Conservation (phyloP, 352 stramenopile species). For the Phytopythium montanum region DNA sequence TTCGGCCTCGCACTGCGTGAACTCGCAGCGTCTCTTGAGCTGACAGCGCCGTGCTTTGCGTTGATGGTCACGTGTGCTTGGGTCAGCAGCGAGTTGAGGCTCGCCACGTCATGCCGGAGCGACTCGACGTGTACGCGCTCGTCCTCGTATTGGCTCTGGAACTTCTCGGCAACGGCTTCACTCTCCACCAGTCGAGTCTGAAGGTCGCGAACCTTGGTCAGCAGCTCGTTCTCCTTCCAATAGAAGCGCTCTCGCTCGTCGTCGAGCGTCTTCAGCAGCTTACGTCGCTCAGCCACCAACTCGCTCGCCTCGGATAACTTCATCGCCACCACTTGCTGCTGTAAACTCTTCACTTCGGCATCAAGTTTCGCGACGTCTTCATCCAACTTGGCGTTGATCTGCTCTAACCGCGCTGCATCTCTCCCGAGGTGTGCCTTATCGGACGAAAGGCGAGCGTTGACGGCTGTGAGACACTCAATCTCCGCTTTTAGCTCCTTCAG, state of each 20-base stretch:
- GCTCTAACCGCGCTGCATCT: conserved; percentile 18
- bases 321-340: conserved; percentile 50
- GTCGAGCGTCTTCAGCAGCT: conserved; percentile 44
- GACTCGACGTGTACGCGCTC: conserved; percentile 71
- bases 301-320: conserved; percentile 54
- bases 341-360: conserved; percentile 26
- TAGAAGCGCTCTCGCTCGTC: conserved; percentile 44
- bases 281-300: conserved; percentile 48
- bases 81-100: conserved; percentile 53
- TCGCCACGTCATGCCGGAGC: conserved; percentile 60
- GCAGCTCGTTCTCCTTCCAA: conserved; percentile 59
- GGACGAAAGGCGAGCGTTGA: conserved; percentile 19
- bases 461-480: conserved; percentile 10
- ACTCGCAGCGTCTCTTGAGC: not conserved
- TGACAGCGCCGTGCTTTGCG: conserved; percentile 23
- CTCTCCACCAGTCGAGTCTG: conserved; percentile 44
- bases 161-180: conserved; percentile 53
- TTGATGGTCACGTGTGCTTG: conserved; percentile 56
- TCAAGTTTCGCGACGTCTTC: conserved; percentile 23
- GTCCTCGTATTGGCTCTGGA: conserved; percentile 70
- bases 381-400: conserved; percentile 17
- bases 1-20: not conserved
- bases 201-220: conserved; percentile 40
- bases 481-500: conserved; percentile 7
- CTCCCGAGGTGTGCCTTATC: conserved; percentile 18